A percentile compares a stretch with the other conserved stretches of the same genome.
These are phyloP conservation scores for Euryodendron excelsum DNA, from an alignment of 148 eudicot species.

Conservation along the genomic window DNA sequence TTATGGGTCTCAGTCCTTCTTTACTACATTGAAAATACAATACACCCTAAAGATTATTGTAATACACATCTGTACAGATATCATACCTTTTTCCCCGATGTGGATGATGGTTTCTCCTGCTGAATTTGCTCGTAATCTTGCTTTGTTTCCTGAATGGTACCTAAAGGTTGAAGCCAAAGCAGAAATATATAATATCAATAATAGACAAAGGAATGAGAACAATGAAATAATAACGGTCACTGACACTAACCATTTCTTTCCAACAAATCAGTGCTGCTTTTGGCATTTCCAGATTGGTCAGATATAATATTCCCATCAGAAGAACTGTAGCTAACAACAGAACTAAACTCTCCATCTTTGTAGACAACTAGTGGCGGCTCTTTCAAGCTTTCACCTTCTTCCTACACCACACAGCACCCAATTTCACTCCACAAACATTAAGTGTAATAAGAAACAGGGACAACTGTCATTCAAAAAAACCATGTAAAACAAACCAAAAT, in stretches of 20 bases:
- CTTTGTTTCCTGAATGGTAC: constrained; percentile 13
- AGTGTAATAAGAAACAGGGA: neutral
- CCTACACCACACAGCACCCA: constrained; percentile 39
- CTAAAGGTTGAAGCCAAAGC: constrained; percentile 29
- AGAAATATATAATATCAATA: constrained; percentile 2
- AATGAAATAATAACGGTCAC: neutral
- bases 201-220: constrained; percentile 4
- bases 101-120: constrained; percentile 24
- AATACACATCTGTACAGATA: neutral
- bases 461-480: neutral
- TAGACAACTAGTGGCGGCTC: constrained; percentile 70
- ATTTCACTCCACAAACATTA: neutral
- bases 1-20: neutral
- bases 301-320: constrained; percentile 23
- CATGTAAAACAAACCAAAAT: neutral
- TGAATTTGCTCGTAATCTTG: constrained; percentile 29
- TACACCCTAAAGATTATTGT: neutral
- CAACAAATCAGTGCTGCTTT: constrained; percentile 13
- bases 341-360: constrained; percentile 49
- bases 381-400: constrained; percentile 44
- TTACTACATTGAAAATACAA: neutral
- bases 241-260: constrained; percentile 51
- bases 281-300: constrained; percentile 28
- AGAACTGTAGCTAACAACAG: constrained; percentile 30
- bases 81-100: constrained; percentile 40